phyloP scores from a whole-genome alignment of 2,329 filamentous ascomycete genomes.

The Monilinia vaccinii-corymbosi region DNA sequence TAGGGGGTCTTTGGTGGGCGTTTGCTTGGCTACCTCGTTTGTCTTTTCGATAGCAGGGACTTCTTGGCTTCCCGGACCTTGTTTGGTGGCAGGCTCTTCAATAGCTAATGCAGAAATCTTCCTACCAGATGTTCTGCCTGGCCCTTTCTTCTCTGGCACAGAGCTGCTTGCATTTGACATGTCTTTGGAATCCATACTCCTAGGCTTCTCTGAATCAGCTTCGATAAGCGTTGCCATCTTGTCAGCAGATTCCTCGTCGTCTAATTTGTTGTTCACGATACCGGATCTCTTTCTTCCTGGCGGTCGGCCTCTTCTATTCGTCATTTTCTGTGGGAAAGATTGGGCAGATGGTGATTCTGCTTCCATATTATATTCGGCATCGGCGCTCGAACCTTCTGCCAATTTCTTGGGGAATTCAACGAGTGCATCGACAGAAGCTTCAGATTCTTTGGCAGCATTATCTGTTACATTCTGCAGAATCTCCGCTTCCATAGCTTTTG shows the following conservation, averaged over 20 bases:
- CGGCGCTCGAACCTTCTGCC: background rate
- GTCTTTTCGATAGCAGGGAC: background rate
- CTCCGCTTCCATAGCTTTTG: background rate
- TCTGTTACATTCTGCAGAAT: background rate
- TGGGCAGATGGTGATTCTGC: background rate
- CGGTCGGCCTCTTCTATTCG: background rate
- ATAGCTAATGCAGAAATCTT: background rate
- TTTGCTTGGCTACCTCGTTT: background rate
- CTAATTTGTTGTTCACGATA: background rate
- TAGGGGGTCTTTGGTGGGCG: background rate
- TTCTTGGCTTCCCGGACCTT: background rate
- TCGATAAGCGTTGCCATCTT: background rate
- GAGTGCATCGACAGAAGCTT: background rate
- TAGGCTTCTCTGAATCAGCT: background rate
- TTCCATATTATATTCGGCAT: background rate
- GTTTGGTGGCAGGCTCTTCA: background rate
- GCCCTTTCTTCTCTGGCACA: background rate
- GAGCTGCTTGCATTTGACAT: background rate
- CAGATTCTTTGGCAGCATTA: background rate
- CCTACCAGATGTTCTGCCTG: background rate
- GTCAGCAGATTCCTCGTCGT: background rate
- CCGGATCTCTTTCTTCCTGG: background rate
- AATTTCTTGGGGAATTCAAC: background rate
- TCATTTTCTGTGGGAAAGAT: background rate
- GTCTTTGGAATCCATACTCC: background rate